Evolutionary conservation across 768 basidiomycete genomes (phyloP), one percentile per base, ranked within the genome.

Genomic region (Boletus huronensis): DNA sequence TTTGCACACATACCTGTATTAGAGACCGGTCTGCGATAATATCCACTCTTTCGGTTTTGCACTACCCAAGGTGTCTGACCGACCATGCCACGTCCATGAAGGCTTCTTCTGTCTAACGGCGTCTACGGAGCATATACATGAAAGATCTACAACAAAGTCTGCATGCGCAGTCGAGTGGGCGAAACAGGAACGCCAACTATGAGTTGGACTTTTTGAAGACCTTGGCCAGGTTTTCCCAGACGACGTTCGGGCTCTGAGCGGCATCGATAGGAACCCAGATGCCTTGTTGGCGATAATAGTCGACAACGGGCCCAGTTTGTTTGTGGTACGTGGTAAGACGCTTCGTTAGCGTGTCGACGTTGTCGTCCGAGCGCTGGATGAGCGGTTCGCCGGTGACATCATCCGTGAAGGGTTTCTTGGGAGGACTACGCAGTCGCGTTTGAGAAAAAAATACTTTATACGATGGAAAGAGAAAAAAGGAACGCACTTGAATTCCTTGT

Each of bases 281-380:
- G 35, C 90, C 87, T 68, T 93, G 89, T 56, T 79, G 78, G 76
- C 88, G 93, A 83, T 99, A 99, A 78, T 97, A 98, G 42, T 92
- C 93, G 16, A 93, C 88, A 29, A 99, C 97, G 28, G 97, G 96
- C 2, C 89, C 90, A 14, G 97, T 99, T 74, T 97, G 94, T 32
- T 79, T 71, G 77, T 99, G 97, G 79, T 87, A 98, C n/a, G 90
- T 83, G 3, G 72, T 62, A 53, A 99, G 79, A 39, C 97, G 89
- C 75, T 94, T 97, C 62, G 85, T 82, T 50, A 99, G 81, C 13
- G 95, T 92, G 71, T 97, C 93, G 57, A 93, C 91, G 61, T 98
- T 99, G 76, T 99, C 97, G 72, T 99, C 97, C 9, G 94, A 93
- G 58, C 97, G 89, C 72, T 98, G 96, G 65, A 96, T 87, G 61